Base-by-base conservation (phyloP, 345 rosid species). In the Ailanthus altissimus region DNA sequence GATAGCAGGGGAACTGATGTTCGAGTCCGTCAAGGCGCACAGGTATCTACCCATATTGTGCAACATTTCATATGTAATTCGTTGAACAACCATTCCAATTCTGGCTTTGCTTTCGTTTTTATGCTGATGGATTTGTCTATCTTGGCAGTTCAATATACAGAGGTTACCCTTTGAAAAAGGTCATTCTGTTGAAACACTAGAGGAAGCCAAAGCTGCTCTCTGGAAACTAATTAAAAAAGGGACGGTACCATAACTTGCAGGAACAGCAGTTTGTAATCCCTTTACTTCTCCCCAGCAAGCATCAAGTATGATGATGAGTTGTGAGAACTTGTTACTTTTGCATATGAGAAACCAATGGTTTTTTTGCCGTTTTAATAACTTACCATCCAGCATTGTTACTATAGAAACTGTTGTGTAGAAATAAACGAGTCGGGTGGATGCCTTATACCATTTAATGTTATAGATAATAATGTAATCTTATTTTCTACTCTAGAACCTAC, bases 21-120 rank as follows among this genome's bases (percentile, higher is more conserved):
- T 47, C 85, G 99, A 25, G 97, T 96, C 61, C 98, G 98, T 54
- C 98, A 92, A 83, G 98, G 99, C 46, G 97, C 97, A 77, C 95
- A 95, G 96, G 99, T 95, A 87, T 66, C 11, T 20, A 47, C 67
- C 67, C 62, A 32, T 32, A 8, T 18, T 26, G 16, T 51, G 13
- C 54, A 13, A 6, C 56, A 6, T 12, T 25, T 58, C 40, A n/a
- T 36, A 8, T 13, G 0, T 25, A 9, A 42, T 62, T 36, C 4
- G 11, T 42, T 7, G 13, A 50, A 45, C 26, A n/a, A 54, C 18
- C 38, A 8, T 43, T 47, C 5, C 16, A 16, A 72, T 5, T 70
- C 21, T 38, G 8, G 14, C 20, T 50, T 67, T 28, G 53, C 13
- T 0, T 8, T 23, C 18, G 8, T 62, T 21, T 60, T 21, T 21